Evolutionary conservation across 2,329 filamentous ascomycete species (phyloP).

Genomic region (Aspergillus pseudoglaucus): DNA sequence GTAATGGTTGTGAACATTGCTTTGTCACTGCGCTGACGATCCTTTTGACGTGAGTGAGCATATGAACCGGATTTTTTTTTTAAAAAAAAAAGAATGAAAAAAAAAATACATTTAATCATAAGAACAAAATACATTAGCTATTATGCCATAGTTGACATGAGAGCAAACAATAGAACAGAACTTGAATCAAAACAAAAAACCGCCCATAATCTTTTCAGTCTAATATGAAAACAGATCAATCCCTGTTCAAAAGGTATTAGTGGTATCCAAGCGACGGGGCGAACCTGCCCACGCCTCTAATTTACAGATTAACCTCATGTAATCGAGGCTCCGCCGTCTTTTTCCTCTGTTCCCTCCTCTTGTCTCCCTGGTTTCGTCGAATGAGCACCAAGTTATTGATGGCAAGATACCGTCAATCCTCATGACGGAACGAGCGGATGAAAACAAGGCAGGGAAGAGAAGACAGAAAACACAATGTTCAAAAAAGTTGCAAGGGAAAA

Average conservation of each 20-base stretch:
- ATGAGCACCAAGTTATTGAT: neutral
- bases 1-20: too few relatives aligned
- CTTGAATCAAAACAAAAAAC: constrained; percentile 7
- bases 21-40: too few relatives aligned
- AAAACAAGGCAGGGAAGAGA: neutral
- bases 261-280: constrained; percentile 12
- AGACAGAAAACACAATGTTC: constrained; percentile 6
- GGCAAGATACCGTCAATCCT: neutral
- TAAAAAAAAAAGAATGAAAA: too few relatives aligned
- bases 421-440: neutral
- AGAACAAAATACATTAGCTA: neutral
- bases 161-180: neutral
- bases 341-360: too few relatives aligned
- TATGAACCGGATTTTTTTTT: too few relatives aligned
- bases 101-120: neutral
- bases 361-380: neutral
- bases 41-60: too few relatives aligned
- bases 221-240: constrained; percentile 12
- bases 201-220: constrained; percentile 5
- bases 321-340: neutral
- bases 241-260: constrained; percentile 9
- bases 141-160: neutral
- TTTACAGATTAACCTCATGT: constrained; percentile 18
- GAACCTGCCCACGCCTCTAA: constrained; percentile 31
- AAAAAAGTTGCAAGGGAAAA: constrained; percentile 7